Base-by-base conservation (phyloP, 2,329 filamentous ascomycete species). In the Venturiaceae sp. region DNA sequence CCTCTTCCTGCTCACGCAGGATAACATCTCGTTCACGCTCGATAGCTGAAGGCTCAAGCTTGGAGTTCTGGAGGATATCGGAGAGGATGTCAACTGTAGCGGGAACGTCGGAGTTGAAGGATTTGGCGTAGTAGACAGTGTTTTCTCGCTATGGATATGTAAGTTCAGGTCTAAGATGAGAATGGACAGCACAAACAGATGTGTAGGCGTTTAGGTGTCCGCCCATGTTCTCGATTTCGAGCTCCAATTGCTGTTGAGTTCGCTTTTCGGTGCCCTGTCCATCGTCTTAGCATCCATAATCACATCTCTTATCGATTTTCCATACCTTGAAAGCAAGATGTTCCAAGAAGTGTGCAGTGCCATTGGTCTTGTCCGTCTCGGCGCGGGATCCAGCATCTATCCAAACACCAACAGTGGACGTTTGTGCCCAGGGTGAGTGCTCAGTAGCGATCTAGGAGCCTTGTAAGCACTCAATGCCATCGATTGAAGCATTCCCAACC, bases 191-290 rank as follows among this genome's bases (percentile, higher is more conserved):
- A 59, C 87, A 71, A 85, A 96, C 92, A 81, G 92, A 97, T 69
- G 94, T 99, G 82, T 99, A 99, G 74, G 94, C 94, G 78, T 99
- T 99, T 69, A 99, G 83, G 80, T 99, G 94, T 65, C 90, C 94
- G 75, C 94, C 94, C 90, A 99, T 96, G 81, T 99, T 99, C 83
- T 99, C 94, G 72, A 99, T 97, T 82, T 99, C 94, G 65, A 99
- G 86, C 81, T 99, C 94, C 74, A 99, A 83, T 80, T 99, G 94
- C 74, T 95, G 88, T 78, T 99, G 94, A 65, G 88, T 91, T 77
- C 94, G 85, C 81, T 88, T 95, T 76, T 88, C 83, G 66, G 94
- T 99, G 68, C 94, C 94, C 92, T 92, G 63, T 34, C 60, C 63
- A 50, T 55, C 57, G 53, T 59, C 47, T 53, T 60, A 64, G 71